Conservation (phyloP, 1,284 basidiomycete species). For the Ganoderma sp. region DNA sequence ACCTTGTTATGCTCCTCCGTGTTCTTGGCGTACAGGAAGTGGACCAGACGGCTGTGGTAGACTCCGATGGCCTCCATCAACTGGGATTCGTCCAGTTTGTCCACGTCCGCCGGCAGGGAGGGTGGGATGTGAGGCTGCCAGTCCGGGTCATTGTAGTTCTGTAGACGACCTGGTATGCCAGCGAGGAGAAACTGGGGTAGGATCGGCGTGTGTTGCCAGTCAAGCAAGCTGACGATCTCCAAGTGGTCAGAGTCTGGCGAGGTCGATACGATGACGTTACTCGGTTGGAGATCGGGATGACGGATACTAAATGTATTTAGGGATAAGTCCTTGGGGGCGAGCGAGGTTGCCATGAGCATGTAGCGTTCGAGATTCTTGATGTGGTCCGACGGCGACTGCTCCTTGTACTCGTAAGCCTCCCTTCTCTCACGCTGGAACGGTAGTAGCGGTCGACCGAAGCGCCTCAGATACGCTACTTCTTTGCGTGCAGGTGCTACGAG, state of each 20-base stretch:
- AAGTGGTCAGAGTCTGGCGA: constrained; percentile 38
- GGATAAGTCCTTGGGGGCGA: constrained; percentile 43
- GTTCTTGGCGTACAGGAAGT: constrained; percentile 51
- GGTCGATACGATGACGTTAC: constrained; percentile 46
- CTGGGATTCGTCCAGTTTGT: constrained; percentile 42
- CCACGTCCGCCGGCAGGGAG: constrained; percentile 46
- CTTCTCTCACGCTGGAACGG: constrained; percentile 54
- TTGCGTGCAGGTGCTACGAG: constrained; percentile 53
- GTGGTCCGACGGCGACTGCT: constrained; percentile 55
- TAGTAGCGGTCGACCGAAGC: constrained; percentile 54
- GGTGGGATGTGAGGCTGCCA: constrained; percentile 47
- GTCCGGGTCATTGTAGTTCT: constrained; percentile 51
- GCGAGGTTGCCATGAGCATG: constrained; percentile 46
- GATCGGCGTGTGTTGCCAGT: constrained; percentile 55
- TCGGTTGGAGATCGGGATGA: constrained; percentile 48
- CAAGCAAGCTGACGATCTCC: constrained; percentile 45
- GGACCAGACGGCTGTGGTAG: constrained; percentile 51
- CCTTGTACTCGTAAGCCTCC: constrained; percentile 53
- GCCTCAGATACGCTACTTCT: constrained; percentile 55
- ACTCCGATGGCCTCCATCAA: constrained; percentile 39
- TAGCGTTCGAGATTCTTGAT: constrained; percentile 46
- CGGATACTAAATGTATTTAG: constrained; percentile 42
- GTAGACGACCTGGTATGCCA: constrained; percentile 48
- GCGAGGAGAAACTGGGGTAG: constrained; percentile 54
- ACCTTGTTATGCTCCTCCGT: constrained; percentile 49